Evolutionary conservation across 148 eudicot species (phyloP).

Genomic region (Fagopyrum homotropicum): DNA sequence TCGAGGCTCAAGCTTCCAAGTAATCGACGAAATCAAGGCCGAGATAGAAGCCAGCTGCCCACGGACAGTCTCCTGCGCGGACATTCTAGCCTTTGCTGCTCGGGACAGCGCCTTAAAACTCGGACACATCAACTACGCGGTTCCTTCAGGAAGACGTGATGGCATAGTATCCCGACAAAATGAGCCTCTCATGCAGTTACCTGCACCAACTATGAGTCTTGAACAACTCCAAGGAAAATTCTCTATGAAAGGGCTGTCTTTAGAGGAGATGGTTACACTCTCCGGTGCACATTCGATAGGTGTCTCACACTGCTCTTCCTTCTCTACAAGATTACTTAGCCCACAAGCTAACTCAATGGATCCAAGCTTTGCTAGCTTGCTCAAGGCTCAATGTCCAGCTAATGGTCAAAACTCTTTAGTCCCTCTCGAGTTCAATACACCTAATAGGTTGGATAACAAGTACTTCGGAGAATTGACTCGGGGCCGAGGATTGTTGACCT

Average conservation of each 20-base stretch:
- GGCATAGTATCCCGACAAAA: not conserved
- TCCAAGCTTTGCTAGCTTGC: constrained; percentile 13
- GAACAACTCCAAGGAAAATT: constrained; percentile 1
- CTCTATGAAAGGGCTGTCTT: not conserved
- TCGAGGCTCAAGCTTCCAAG: constrained; percentile 5
- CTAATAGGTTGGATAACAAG: constrained; percentile 26
- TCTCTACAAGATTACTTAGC: not conserved
- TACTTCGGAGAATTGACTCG: constrained; percentile 20
- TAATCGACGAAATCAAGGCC: constrained; percentile 9
- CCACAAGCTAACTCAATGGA: constrained; percentile 22
- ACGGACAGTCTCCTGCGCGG: constrained; percentile 12
- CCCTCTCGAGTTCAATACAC: constrained; percentile 21
- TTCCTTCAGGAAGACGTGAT: constrained; percentile 13
- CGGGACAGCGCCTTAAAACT: constrained; percentile 6
- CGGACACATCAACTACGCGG: constrained; percentile 7
- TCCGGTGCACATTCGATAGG: constrained; percentile 15
- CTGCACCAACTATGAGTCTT: not conserved
- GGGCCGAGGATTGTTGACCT: constrained; percentile 21
- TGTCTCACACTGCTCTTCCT: constrained; percentile 4
- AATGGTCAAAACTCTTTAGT: not conserved
- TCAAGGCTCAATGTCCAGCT: constrained; percentile 20
- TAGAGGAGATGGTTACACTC: constrained; percentile 9
- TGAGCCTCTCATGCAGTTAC: constrained; percentile 5
- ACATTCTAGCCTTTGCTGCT: constrained; percentile 13
- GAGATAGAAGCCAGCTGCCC: constrained; percentile 11